Percentiles rank a stretch among this genome's conserved stretches.
These are phyloP conservation scores for Domatiomyces catenatus DNA, from an alignment of 2,329 filamentous ascomycete species.

Conservation along the genomic window DNA sequence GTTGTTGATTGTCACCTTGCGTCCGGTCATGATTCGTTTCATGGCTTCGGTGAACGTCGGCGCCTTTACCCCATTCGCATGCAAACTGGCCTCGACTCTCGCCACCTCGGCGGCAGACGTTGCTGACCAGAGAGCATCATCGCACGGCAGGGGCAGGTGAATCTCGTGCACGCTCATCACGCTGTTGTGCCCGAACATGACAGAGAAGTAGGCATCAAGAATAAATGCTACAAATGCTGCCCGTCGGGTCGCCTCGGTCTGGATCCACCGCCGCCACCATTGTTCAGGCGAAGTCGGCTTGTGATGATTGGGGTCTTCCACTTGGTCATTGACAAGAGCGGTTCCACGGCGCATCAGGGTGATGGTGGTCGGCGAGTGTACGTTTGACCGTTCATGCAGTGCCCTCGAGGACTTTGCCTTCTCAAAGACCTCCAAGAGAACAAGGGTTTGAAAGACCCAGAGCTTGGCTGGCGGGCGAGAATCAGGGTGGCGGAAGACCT, in stretches of 20 bases:
- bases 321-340: slow-evolving; percentile 74
- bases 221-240: slow-evolving; percentile 89
- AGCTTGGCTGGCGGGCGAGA: slow-evolving; percentile 84
- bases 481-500: slow-evolving; percentile 80
- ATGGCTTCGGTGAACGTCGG: slow-evolving; percentile 81
- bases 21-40: slow-evolving; percentile 73
- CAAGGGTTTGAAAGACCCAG: slow-evolving; percentile 83
- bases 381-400: slow-evolving; percentile 82
- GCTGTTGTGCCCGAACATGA: slow-evolving; percentile 92
- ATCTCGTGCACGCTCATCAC: slow-evolving; percentile 97
- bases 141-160: slow-evolving; percentile 76
- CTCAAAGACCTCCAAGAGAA: slow-evolving; percentile 82
- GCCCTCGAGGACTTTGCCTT: slow-evolving; percentile 91
- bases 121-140: slow-evolving; percentile 83
- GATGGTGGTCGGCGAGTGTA: slow-evolving; percentile 87
- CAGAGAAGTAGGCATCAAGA: slow-evolving; percentile 87
- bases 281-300: slow-evolving; percentile 64
- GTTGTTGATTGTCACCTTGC: slow-evolving; percentile 74
- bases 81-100: slow-evolving; percentile 63
- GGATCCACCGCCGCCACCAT: slow-evolving; percentile 94
- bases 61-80: slow-evolving; percentile 66
- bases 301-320: slow-evolving; percentile 61
- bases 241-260: slow-evolving; percentile 73
- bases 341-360: slow-evolving; percentile 86
- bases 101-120: slow-evolving; percentile 75